These are phyloP conservation scores for Fusarium transvaalense DNA, from an alignment of 2,329 filamentous ascomycete species.

Conservation along the genomic window DNA sequence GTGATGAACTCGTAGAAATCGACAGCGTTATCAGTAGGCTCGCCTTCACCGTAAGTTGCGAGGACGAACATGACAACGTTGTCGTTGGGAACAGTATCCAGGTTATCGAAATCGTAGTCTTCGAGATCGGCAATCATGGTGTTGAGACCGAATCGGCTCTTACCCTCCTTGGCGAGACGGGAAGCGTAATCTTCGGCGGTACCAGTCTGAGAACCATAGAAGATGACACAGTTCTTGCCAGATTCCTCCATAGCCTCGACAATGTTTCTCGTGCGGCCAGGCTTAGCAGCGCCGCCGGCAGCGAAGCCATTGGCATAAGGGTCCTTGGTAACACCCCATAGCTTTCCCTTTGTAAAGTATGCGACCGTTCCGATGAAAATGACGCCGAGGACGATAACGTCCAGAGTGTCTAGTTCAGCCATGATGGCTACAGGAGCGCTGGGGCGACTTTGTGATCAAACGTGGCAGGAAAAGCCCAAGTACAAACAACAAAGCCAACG, in stretches of 20 bases:
- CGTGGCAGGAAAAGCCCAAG: background rate
- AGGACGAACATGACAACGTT: conserved; percentile 96
- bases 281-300: conserved; percentile 77
- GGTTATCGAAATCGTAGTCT: conserved; percentile 96
- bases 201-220: conserved; percentile 98
- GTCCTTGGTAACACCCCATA: conserved; percentile 91
- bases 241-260: conserved; percentile 96
- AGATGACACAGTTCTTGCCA: conserved; percentile 96
- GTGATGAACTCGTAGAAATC: conserved; percentile 98
- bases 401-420: conserved; percentile 96
- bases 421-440: conserved; percentile 64
- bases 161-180: conserved; percentile 94
- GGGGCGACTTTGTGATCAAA: conserved; percentile 15
- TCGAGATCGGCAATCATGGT: conserved; percentile 99
- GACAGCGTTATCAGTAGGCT: conserved; percentile 98
- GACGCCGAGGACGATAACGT: conserved; percentile 88
- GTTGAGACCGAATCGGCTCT: conserved; percentile 94
- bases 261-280: conserved; percentile 90
- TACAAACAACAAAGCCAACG: background rate
- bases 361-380: conserved; percentile 89
- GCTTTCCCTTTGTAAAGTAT: conserved; percentile 97
- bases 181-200: conserved; percentile 99
- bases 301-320: conserved; percentile 84
- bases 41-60: conserved; percentile 97
- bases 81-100: conserved; percentile 88